phyloP scores from a whole-genome alignment of 495 filamentous ascomycete species.

The Penicillium pulvis region DNA sequence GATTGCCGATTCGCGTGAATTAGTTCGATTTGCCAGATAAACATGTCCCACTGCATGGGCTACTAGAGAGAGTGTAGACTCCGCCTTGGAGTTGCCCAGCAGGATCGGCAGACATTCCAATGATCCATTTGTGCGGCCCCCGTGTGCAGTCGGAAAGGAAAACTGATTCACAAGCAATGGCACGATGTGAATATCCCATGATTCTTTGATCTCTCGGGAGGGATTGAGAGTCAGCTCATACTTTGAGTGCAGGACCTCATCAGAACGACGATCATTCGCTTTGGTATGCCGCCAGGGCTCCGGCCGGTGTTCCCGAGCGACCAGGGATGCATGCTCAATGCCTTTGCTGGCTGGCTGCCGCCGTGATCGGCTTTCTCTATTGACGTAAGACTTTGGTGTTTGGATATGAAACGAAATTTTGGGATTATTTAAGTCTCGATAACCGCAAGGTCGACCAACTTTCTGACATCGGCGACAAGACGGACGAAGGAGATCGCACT shows the following conservation, averaged over 20 bases:
- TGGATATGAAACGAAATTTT: not conserved
- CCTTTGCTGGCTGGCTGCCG: not conserved
- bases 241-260: not conserved
- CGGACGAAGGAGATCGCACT: conserved; percentile 4
- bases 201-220: not conserved
- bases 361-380: not conserved
- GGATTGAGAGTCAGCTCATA: not conserved
- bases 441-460: not conserved
- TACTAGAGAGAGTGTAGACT: not conserved
- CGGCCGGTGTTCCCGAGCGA: not conserved
- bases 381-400: not conserved
- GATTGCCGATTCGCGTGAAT: not conserved
- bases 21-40: conserved; percentile 1
- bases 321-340: not conserved
- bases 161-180: not conserved
- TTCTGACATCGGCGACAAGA: conserved; percentile 2
- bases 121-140: not conserved
- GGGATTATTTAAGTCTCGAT: conserved; percentile 1
- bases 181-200: not conserved
- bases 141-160: not conserved
- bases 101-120: not conserved
- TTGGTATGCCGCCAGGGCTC: not conserved
- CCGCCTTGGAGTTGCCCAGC: not conserved
- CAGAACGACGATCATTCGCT: not conserved
- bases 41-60: not conserved